Evolutionary conservation across 1,284 basidiomycete genomes (phyloP).

Genomic region (Rhodotorula sp.): DNA sequence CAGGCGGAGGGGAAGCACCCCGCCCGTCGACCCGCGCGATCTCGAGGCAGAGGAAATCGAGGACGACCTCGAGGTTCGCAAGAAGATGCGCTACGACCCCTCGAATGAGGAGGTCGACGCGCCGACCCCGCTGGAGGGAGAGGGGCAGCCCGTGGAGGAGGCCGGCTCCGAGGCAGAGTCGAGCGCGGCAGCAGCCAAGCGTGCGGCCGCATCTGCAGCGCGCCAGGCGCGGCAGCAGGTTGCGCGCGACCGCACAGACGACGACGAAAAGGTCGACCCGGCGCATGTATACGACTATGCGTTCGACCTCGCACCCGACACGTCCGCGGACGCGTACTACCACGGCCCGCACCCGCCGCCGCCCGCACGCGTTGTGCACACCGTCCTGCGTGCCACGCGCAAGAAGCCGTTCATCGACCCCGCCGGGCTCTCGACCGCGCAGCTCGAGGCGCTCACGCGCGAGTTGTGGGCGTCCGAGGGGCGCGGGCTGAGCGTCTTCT

Average conservation of each 20-base stretch:
- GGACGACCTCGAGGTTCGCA: conserved; percentile 26
- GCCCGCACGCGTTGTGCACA: conserved; percentile 31
- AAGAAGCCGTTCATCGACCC: conserved; percentile 35
- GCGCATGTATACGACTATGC: conserved; percentile 38
- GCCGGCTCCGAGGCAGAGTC: background rate
- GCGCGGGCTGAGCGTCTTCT: conserved; percentile 19
- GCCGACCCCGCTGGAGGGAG: background rate
- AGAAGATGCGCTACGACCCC: conserved; percentile 29
- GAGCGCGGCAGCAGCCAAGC: background rate
- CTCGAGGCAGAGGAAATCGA: conserved; percentile 14
- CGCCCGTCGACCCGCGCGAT: conserved; percentile 16
- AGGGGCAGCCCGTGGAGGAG: background rate
- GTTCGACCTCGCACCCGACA: conserved; percentile 32
- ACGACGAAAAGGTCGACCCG: conserved; percentile 12
- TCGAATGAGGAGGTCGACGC: background rate
- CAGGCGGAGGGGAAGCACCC: conserved; percentile 24
- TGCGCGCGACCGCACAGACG: background rate
- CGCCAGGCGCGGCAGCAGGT: background rate
- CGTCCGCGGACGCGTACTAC: conserved; percentile 37
- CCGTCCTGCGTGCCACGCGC: conserved; percentile 24
- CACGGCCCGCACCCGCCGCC: conserved; percentile 40
- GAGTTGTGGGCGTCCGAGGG: conserved; percentile 29
- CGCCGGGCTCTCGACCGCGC: conserved; percentile 16
- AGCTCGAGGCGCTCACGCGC: conserved; percentile 21
- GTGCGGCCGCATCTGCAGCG: background rate